Conservation (phyloP, 352 stramenopile species). For the Globisporangium abappressorium region DNA sequence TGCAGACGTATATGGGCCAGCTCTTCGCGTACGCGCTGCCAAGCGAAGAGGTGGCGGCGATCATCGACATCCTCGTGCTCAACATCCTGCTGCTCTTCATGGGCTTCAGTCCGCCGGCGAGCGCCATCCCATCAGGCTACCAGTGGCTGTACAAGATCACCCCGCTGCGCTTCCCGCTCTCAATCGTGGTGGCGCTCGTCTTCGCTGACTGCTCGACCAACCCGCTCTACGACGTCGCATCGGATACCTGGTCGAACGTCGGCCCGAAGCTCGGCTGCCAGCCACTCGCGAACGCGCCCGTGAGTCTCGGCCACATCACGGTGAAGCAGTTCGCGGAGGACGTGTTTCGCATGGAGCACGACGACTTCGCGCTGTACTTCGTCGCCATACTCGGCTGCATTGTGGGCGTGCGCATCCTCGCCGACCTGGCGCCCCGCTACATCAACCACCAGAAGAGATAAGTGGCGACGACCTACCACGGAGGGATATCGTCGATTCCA, state of each 20-base stretch:
- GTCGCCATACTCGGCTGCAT: slow-evolving; percentile 20
- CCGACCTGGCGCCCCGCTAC: slow-evolving; percentile 17
- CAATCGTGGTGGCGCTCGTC: slow-evolving; percentile 15
- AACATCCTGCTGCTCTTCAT: no score
- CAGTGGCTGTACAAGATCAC: slow-evolving; percentile 19
- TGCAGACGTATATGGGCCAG: no score
- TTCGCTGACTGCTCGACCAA: slow-evolving; percentile 13
- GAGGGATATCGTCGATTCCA: no score
- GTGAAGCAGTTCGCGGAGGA: slow-evolving; percentile 19
- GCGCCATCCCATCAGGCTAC: not conserved
- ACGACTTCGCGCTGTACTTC: slow-evolving; percentile 18
- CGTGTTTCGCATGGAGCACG: slow-evolving; percentile 22
- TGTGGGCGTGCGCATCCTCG: slow-evolving; percentile 21
- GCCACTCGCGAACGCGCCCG: slow-evolving; percentile 14
- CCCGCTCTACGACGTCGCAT: slow-evolving; percentile 8
- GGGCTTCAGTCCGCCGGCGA: not conserved
- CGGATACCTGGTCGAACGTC: slow-evolving; percentile 8
- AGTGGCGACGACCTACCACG: no score
- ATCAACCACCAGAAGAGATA: slow-evolving; percentile 23
- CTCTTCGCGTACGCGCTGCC: no score
- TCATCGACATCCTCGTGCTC: no score
- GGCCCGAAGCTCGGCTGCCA: slow-evolving; percentile 19
- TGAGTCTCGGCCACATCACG: slow-evolving; percentile 8
- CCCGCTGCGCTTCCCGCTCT: slow-evolving; percentile 17
- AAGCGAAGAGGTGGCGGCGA: no score